Percentiles rank a stretch among this genome's conserved stretches.
These are phyloP conservation scores for Ramaria sp. DNA, from an alignment of 768 basidiomycete species.

Conservation along the genomic window DNA sequence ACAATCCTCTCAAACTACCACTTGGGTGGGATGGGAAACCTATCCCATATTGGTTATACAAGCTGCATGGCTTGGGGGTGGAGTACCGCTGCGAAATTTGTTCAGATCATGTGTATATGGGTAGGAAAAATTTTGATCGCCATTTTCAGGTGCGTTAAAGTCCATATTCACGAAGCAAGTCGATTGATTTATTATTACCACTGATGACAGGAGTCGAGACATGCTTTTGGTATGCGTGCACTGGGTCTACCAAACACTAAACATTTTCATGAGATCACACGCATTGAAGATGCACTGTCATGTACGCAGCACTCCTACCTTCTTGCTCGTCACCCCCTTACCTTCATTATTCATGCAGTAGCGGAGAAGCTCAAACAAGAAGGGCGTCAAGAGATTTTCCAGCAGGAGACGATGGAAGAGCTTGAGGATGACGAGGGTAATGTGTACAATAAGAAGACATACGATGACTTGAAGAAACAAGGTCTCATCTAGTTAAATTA, in stretches of 20 bases:
- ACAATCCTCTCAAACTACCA: conserved; percentile 95
- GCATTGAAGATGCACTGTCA: conserved; percentile 91
- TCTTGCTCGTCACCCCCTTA: neutral
- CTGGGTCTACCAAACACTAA: conserved; percentile 96
- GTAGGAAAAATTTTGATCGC: conserved; percentile 91
- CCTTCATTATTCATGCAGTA: conserved; percentile 38
- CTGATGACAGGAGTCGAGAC: conserved; percentile 67
- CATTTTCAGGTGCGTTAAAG: conserved; percentile 67
- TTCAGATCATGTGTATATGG: conserved; percentile 95
- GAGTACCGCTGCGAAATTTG: conserved; percentile 98
- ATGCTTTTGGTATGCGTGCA: conserved; percentile 97
- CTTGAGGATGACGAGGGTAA: conserved; percentile 98
- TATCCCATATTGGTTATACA: conserved; percentile 98
- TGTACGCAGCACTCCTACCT: conserved; percentile 39
- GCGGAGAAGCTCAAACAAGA: conserved; percentile 97
- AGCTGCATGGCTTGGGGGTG: conserved; percentile 95
- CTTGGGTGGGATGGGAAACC: conserved; percentile 98
- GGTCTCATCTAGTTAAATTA: conserved; percentile 53
- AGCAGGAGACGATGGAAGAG: conserved; percentile 95
- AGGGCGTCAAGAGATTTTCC: conserved; percentile 87
- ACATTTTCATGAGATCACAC: conserved; percentile 98
- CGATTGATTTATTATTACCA: conserved; percentile 13
- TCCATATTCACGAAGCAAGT: neutral
- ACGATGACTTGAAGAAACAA: conserved; percentile 93
- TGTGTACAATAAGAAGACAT: conserved; percentile 97